A percentile compares a stretch with the other conserved stretches of the same genome.
Conservation (phyloP, 2,329 filamentous ascomycete species). For the Beauveria asiatica region DNA sequence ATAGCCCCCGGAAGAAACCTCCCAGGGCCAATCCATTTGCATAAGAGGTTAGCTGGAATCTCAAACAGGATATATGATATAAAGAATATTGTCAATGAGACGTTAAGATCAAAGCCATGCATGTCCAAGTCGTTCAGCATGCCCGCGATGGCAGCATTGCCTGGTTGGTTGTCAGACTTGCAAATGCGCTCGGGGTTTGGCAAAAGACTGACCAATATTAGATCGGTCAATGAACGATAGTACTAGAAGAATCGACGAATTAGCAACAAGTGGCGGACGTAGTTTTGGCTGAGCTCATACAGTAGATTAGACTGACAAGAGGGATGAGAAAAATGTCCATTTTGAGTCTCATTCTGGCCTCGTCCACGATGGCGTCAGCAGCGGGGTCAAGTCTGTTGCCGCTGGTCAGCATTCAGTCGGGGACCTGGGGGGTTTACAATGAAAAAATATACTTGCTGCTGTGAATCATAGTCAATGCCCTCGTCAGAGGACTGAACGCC, state of each 20-base stretch:
- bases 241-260: neutral
- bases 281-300: neutral
- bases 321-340: constrained; percentile 53
- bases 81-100: constrained; percentile 53
- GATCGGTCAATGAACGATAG: constrained; percentile 52
- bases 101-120: constrained; percentile 52
- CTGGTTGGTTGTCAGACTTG: constrained; percentile 21
- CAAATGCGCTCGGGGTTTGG: neutral
- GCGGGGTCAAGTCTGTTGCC: neutral
- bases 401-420: neutral
- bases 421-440: neutral
- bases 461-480: neutral
- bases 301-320: constrained; percentile 49
- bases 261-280: neutral
- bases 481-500: neutral
- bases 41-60: constrained; percentile 53
- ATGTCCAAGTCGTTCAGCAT: constrained; percentile 47
- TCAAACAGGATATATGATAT: constrained; percentile 58
- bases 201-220: constrained; percentile 46
- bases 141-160: constrained; percentile 52
- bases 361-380: neutral
- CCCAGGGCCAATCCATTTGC: constrained; percentile 56
- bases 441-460: neutral
- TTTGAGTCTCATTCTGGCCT: constrained; percentile 37
- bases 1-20: constrained; percentile 54